phyloP scores from a whole-genome alignment of 176 grass and related monocot species.

The Elymus sibiricus region DNA sequence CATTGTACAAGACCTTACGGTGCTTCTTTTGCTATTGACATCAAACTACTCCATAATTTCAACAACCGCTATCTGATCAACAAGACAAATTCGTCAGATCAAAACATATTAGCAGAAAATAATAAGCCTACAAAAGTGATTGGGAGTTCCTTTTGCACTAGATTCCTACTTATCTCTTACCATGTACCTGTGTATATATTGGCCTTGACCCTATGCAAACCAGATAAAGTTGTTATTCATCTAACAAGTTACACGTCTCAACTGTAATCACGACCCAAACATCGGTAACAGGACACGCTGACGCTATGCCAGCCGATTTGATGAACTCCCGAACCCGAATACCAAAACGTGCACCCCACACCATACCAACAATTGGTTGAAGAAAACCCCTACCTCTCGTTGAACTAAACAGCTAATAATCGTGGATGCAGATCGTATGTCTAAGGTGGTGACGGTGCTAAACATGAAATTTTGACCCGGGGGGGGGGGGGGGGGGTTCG shows the following conservation, averaged over 20 bases:
- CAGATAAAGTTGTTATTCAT: background rate
- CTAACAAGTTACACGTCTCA: background rate
- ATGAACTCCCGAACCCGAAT: constrained; percentile 4
- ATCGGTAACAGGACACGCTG: background rate
- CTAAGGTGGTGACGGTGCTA: background rate
- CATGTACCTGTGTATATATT: background rate
- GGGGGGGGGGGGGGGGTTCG: background rate
- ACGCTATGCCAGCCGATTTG: background rate
- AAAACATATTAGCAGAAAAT: background rate
- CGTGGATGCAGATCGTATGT: background rate
- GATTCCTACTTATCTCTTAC: background rate
- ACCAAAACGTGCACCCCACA: background rate
- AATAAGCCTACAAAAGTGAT: background rate
- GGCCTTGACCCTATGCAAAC: background rate
- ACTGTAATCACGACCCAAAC: background rate
- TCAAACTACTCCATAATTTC: background rate
- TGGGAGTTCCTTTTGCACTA: background rate
- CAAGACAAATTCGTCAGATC: background rate
- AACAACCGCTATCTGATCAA: background rate
- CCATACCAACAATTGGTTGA: background rate
- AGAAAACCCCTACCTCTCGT: background rate
- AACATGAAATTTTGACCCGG: background rate
- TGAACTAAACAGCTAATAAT: background rate
- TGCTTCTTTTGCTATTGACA: background rate
- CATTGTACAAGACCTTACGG: background rate